phyloP scores from a whole-genome alignment of 345 rosid species.

The Brassica juncea region DNA sequence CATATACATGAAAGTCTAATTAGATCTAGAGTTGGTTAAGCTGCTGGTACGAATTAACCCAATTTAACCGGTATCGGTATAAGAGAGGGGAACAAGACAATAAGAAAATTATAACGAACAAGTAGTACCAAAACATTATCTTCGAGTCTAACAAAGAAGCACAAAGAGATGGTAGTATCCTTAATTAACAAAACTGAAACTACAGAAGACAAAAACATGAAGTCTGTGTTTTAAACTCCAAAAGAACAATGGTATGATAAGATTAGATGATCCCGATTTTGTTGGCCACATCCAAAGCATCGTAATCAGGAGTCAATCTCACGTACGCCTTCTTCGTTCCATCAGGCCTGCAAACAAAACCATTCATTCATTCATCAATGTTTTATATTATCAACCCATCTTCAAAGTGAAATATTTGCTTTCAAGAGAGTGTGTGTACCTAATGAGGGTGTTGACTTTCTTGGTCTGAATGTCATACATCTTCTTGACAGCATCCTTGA shows the following conservation, averaged over 20 bases:
- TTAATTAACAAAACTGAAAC: slow-evolving; percentile 35
- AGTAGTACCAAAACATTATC: slow-evolving; percentile 9
- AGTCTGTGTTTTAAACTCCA: no score
- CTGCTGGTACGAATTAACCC: background rate
- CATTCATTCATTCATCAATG: background rate
- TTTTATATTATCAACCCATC: background rate
- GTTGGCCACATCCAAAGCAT: slow-evolving; percentile 97
- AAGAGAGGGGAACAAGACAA: background rate
- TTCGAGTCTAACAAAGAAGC: background rate
- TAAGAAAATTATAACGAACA: background rate
- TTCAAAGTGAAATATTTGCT: background rate
- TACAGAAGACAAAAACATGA: background rate
- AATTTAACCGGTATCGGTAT: background rate
- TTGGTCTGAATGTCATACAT: slow-evolving; percentile 66
- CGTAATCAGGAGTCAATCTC: slow-evolving; percentile 86
- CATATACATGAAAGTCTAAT: background rate
- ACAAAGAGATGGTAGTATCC: background rate
- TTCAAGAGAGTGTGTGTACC: slow-evolving; percentile 37
- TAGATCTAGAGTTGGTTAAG: background rate
- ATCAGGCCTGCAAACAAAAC: slow-evolving; percentile 65
- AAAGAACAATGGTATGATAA: no score
- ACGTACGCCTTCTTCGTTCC: slow-evolving; percentile 95
- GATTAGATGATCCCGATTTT: slow-evolving; percentile 88
- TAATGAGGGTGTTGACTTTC: slow-evolving; percentile 70
- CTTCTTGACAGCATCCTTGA: slow-evolving; percentile 64